Base-by-base conservation (phyloP, 1,139 yeast species). In the Hyphopichia khmerensis region DNA sequence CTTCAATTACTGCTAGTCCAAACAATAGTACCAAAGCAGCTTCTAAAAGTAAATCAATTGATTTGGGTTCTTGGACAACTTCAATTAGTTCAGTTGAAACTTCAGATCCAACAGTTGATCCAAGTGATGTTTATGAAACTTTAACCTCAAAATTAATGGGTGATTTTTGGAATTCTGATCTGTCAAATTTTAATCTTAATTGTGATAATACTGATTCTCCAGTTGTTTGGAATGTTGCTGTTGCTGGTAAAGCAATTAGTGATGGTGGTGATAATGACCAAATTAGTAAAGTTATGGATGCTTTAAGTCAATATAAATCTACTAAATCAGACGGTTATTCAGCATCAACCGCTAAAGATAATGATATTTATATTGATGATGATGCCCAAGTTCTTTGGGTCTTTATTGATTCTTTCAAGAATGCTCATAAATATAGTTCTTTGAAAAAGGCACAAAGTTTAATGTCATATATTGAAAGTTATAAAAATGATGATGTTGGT, bases 321-420 rank as follows among this genome's bases (percentile, higher is more conserved):
- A 19, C 13, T 3, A 4, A 14, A 3, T 16, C 14, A 4, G 15
- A 27, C 13, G 56, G 65, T 42, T 65, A 54, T 40, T 59, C 67
- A 8, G 64, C 70, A 1, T 47, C 62, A 10, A 56, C 60, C 2
- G 62, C 59, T 8, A 47, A 49, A 10, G 63, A 61, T 35, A 39
- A 44, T 8, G 71, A 66, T 38, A 55, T 64, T 17, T 67, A 65
- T 43, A 57, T 56, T 33, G 72, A 67, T 47, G 72, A 67, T 45
- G 62, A 65, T 47, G 58, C 68, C 2, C 72, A 67, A 44, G 59
- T 63, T 1, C 51, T 55, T 2, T 67, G 70, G 69, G 64, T 59
- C 6, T 59, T 59, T 36, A 40, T 60, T 4, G 65, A 57, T 8
- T 67, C 66, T 1, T 60, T 51, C 38, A 42, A 51, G 24, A 36